Conservation (phyloP, 306 rosid species). For the Vicia sativa region DNA sequence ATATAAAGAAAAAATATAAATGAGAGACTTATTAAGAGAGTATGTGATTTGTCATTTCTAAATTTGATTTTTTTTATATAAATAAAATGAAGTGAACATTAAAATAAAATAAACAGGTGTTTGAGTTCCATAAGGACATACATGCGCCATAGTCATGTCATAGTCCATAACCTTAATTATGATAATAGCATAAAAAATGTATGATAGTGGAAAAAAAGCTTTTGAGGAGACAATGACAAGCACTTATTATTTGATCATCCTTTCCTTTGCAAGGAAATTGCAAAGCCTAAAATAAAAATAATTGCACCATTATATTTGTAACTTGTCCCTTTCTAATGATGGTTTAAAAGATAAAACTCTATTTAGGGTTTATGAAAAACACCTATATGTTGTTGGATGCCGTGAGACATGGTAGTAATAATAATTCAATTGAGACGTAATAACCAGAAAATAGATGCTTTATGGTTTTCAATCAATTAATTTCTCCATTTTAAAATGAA, state of each 20-base stretch:
- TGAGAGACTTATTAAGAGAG: no score
- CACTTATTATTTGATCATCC: constrained; percentile 27
- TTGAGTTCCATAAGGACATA: no score
- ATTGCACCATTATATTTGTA: constrained; percentile 20
- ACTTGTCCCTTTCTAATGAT: background rate
- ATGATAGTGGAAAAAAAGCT: no score
- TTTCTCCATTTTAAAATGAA: no score
- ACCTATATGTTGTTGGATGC: background rate
- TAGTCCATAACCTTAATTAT: no score
- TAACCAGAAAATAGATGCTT: background rate
- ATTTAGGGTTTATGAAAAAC: background rate
- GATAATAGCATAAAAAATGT: no score
- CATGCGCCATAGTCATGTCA: no score
- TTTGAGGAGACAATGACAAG: constrained; percentile 33
- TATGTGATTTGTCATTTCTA: no score
- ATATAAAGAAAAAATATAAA: no score
- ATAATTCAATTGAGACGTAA: background rate
- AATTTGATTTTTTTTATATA: no score
- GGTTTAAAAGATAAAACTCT: background rate
- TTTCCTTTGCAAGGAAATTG: constrained; percentile 3
- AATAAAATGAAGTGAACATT: no score
- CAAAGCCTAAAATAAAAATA: constrained; percentile 22
- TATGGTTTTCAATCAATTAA: constrained; percentile 16
- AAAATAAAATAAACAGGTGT: no score
- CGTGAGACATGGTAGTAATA: constrained; percentile 11